Evolutionary conservation across 768 basidiomycete genomes (phyloP).

Genomic region (Pulveroboletus sp.): DNA sequence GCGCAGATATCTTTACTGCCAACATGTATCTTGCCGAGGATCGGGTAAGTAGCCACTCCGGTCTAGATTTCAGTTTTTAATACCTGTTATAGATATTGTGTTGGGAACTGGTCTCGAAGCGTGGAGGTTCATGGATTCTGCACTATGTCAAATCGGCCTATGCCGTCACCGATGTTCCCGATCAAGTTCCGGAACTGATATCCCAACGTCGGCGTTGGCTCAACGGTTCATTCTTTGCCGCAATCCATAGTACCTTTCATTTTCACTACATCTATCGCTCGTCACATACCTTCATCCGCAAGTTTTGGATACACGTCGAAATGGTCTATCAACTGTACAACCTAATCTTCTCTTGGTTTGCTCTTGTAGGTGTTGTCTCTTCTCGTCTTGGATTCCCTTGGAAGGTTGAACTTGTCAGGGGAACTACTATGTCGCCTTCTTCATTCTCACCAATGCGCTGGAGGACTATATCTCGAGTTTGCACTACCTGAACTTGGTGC

Average conservation of each 20-base stretch:
- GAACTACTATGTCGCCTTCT: slow-evolving; percentile 90
- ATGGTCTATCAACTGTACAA: slow-evolving; percentile 90
- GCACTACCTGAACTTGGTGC: slow-evolving; percentile 67
- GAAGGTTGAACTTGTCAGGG: slow-evolving; percentile 43
- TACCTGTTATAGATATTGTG: slow-evolving; percentile 70
- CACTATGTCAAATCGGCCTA: slow-evolving; percentile 97
- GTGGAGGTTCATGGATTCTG: slow-evolving; percentile 84
- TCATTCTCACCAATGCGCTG: slow-evolving; percentile 71
- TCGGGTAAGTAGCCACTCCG: slow-evolving; percentile 43
- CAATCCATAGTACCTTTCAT: slow-evolving; percentile 86
- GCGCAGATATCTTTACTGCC: slow-evolving; percentile 89
- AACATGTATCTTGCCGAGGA: slow-evolving; percentile 97
- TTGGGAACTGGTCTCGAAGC: slow-evolving; percentile 97
- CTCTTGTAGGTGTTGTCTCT: slow-evolving; percentile 49
- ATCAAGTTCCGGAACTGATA: slow-evolving; percentile 92
- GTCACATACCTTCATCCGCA: slow-evolving; percentile 75
- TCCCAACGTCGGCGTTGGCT: slow-evolving; percentile 96
- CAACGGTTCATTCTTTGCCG: slow-evolving; percentile 98
- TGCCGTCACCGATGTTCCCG: slow-evolving; percentile 90
- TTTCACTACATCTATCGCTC: slow-evolving; percentile 96
- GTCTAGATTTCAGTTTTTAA: slow-evolving; percentile 1
- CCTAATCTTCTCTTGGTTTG: slow-evolving; percentile 90
- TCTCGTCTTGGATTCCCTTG: not conserved
- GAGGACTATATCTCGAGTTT: slow-evolving; percentile 63
- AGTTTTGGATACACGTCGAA: slow-evolving; percentile 94